Evolutionary conservation across 2,329 filamentous ascomycete species (phyloP), one percentile per base, ranked within the genome.

Genomic region (Coleophoma crateriformis): DNA sequence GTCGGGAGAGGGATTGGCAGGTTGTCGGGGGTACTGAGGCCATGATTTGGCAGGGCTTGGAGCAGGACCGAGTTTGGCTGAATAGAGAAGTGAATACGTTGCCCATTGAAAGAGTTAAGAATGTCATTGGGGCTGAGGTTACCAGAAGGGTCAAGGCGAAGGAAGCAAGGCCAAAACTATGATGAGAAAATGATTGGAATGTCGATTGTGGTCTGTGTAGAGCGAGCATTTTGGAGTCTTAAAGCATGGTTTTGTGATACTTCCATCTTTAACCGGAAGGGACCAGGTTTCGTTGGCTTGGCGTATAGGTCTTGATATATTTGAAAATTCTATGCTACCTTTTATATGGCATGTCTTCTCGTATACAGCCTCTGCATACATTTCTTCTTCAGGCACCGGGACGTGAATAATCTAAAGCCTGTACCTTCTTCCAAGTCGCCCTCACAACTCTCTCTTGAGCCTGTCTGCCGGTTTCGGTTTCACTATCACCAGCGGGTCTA

Each of bases 361-460:
- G 27, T 27, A 27, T 27, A 27, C 6, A 27, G 27, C 3, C 8
- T 7, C 27, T 7, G 7, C 27, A 1, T 39, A 49, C 17, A 51
- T 46, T 8, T 38, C 37, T 19, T 33, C 27, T 17, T 50, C 34
- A 80, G 46, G 71, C 76, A 1, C 84, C 84, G 1, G 84, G 86
- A 17, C 87, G 73, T 20, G 71, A 69, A 62, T 90, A 90, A 58
- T 88, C 82, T 48, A 90, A 67, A 12, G 74, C 68, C 46, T 77
- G 71, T 6, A 89, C 86, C 33, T 87, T 74, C 55, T 76, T 78
- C 87, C 87, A 90, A 1, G 87, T 82, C 59, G 88, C 85, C 40
- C 85, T 72, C 2, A 88, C 84, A 0, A 84, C 78, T 51, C 87
- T 72, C 57, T 89, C 85, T 58, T 90, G 87, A 8, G 77, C 73